Conservation (phyloP, 1,284 basidiomycete species). For the Kwoniella shivajii region DNA sequence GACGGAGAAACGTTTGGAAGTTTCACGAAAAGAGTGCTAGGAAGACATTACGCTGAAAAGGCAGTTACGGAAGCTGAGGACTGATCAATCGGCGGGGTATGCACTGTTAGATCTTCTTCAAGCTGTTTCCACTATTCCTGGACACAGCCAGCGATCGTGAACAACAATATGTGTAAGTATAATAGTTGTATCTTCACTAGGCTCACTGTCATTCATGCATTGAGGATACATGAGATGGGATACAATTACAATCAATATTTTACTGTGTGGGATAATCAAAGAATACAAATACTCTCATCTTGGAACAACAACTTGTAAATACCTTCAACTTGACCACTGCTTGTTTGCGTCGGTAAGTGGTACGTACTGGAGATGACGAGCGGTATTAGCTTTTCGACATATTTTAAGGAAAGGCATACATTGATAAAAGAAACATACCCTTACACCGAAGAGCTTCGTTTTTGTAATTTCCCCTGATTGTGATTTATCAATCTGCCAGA, state of each 20-base stretch:
- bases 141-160: no score
- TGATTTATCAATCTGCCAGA: constrained; percentile 81
- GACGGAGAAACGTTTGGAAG: constrained; percentile 75
- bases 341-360: constrained; percentile 54
- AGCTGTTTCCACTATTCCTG: no score
- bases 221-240: no score
- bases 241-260: no score
- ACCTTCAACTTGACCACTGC: constrained; percentile 40
- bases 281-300: neutral
- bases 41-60: constrained; percentile 66
- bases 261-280: no score
- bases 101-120: no score
- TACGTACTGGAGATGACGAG: constrained; percentile 50
- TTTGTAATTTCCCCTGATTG: constrained; percentile 67
- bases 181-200: no score
- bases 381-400: neutral
- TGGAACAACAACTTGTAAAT: no score
- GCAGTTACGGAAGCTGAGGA: constrained; percentile 22
- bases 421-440: constrained; percentile 58
- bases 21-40: constrained; percentile 80
- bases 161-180: no score
- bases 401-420: neutral
- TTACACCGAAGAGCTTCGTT: constrained; percentile 76
- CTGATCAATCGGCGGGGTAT: constrained; percentile 5
- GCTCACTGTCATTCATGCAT: no score